phyloP scores from a whole-genome alignment of 2,329 filamentous ascomycete species.

The Uncinocarpus reesii region DNA sequence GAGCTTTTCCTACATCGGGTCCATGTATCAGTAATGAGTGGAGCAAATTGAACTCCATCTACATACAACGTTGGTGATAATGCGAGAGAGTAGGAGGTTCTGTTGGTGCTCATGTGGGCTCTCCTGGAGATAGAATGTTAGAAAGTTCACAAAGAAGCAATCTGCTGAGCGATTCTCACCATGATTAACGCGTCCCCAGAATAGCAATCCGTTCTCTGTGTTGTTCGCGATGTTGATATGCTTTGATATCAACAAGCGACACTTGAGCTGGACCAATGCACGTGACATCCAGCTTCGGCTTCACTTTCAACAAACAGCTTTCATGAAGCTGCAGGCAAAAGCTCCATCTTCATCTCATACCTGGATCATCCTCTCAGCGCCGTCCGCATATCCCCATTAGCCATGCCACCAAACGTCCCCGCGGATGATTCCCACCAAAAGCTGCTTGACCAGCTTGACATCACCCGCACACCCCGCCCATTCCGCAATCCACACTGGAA shows the following conservation, averaged over 20 bases:
- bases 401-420: slow-evolving; percentile 54
- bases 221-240: no score
- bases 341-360: no score
- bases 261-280: no score
- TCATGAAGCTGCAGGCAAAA: no score
- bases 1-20: slow-evolving; percentile 66
- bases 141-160: no score
- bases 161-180: no score
- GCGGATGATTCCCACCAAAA: slow-evolving; percentile 75
- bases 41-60: not conserved
- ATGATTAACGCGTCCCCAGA: no score
- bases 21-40: not conserved
- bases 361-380: not conserved
- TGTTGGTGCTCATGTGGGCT: slow-evolving; percentile 97
- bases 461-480: slow-evolving; percentile 71
- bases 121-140: slow-evolving; percentile 48
- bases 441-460: slow-evolving; percentile 84
- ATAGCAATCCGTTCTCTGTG: no score
- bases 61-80: slow-evolving; percentile 93
- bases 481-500: slow-evolving; percentile 90
- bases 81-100: slow-evolving; percentile 80
- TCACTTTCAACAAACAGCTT: no score
- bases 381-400: slow-evolving; percentile 17
- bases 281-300: no score
- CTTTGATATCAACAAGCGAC: no score